A percentile compares a stretch with the other conserved stretches of the same genome.
These are phyloP conservation scores for Sporobolomyces roseus DNA, from an alignment of 768 basidiomycete genomes.

Conservation along the genomic window DNA sequence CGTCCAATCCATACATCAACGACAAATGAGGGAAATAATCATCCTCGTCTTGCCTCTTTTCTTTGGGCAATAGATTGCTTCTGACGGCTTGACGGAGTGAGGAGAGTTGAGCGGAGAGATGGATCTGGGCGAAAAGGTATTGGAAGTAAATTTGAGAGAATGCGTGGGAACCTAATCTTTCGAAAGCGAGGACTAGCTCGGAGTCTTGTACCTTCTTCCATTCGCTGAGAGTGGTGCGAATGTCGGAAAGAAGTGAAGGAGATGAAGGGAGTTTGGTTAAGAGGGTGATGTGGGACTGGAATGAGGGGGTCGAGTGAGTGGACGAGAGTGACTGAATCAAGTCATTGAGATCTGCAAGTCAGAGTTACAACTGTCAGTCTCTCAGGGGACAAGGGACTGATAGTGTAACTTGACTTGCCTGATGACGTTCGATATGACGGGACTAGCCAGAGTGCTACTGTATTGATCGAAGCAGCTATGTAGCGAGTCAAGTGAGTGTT, in stretches of 20 bases:
- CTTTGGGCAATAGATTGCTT: background rate
- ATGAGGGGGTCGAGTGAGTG: background rate
- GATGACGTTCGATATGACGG: no score
- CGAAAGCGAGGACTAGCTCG: background rate
- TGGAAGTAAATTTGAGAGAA: conserved; percentile 12
- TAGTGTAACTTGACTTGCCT: no score
- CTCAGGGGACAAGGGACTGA: no score
- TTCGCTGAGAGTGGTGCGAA: background rate
- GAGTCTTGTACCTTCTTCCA: background rate
- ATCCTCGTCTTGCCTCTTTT: background rate
- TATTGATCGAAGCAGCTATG: no score
- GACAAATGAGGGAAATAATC: conserved; percentile 33
- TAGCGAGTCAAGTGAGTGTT: no score
- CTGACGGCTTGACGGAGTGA: background rate
- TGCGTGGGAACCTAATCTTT: background rate
- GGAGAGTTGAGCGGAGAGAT: background rate
- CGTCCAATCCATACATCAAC: conserved; percentile 15
- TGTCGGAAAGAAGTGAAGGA: background rate
- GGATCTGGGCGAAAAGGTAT: conserved; percentile 17
- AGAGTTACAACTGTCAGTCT: no score
- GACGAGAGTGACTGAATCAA: conserved; percentile 1
- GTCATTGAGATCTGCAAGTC: background rate
- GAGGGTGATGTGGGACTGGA: conserved; percentile 29
- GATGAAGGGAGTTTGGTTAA: conserved; percentile 13
- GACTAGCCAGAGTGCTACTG: no score